Evolutionary conservation across 2,329 filamentous ascomycete species (phyloP).

Genomic region (Trichoderma cornu-damae): DNA sequence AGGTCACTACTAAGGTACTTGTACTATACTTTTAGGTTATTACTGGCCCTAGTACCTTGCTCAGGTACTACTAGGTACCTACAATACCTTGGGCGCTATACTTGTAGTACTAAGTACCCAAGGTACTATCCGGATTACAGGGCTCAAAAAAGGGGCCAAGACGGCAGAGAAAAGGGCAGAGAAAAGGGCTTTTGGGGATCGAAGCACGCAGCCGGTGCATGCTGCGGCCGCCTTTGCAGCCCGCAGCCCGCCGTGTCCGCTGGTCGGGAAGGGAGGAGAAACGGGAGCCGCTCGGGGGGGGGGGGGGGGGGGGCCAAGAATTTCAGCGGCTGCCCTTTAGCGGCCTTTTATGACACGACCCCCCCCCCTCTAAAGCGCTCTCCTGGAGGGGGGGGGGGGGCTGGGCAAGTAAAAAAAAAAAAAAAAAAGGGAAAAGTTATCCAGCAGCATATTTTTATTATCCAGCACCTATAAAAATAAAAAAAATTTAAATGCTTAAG

Average conservation of each 20-base stretch:
- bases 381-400: no score
- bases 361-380: background rate
- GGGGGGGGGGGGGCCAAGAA: no score
- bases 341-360: background rate
- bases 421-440: no score
- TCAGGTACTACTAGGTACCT: no score
- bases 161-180: background rate
- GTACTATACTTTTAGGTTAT: no score
- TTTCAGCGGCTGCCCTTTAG: background rate
- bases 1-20: no score
- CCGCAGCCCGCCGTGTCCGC: conserved; percentile 21
- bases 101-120: background rate
- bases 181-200: background rate
- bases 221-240: conserved; percentile 39
- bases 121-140: no score
- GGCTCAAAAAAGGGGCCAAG: background rate
- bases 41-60: background rate
- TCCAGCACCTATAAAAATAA: no score
- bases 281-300: conserved; percentile 31
- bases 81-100: no score
- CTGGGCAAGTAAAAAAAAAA: background rate
- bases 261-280: background rate
- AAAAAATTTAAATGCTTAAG: no score
- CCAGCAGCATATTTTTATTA: no score
- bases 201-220: conserved; percentile 32